A percentile compares a stretch with the other conserved stretches of the same genome.
Conservation (phyloP, 1,284 basidiomycete species). For the Serendipita sp. region DNA sequence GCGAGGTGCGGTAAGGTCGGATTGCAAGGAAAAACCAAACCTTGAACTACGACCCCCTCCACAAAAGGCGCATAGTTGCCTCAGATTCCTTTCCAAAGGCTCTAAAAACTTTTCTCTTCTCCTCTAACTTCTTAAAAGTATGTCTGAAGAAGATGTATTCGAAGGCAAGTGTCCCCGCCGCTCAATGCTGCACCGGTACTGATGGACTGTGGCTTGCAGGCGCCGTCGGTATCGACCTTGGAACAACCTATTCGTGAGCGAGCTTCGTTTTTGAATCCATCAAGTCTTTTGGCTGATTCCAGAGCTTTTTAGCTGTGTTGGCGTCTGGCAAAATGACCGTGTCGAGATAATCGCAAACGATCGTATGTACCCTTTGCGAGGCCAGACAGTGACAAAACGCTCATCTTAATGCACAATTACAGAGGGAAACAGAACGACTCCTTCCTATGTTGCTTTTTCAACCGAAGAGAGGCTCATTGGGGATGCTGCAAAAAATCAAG, state of each 20-base stretch:
- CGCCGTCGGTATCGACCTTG: slow-evolving; percentile 89
- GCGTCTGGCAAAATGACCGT: slow-evolving; percentile 97
- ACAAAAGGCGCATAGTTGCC: slow-evolving; percentile 14
- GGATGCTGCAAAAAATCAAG: slow-evolving; percentile 97
- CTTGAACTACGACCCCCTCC: slow-evolving; percentile 14
- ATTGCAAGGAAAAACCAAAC: background rate
- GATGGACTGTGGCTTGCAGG: background rate
- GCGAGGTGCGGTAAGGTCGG: background rate
- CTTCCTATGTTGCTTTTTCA: slow-evolving; percentile 98
- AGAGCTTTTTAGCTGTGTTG: slow-evolving; percentile 56
- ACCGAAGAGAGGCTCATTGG: slow-evolving; percentile 96
- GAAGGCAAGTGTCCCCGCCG: slow-evolving; percentile 38
- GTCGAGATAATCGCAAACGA: slow-evolving; percentile 98
- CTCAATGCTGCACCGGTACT: background rate
- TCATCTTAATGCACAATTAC: slow-evolving; percentile 9
- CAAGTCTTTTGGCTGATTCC: slow-evolving; percentile 14
- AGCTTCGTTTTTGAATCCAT: slow-evolving; percentile 20
- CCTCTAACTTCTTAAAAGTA: slow-evolving; percentile 28
- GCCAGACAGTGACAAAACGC: background rate
- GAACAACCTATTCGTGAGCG: slow-evolving; percentile 74
- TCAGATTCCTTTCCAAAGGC: slow-evolving; percentile 14
- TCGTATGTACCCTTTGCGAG: slow-evolving; percentile 38
- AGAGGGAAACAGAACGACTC: slow-evolving; percentile 99
- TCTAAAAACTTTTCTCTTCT: slow-evolving; percentile 15
- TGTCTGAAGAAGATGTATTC: slow-evolving; percentile 82